Evolutionary conservation across 208 protist genomes (phyloP).

Genomic region (Porcisia hertigi): DNA sequence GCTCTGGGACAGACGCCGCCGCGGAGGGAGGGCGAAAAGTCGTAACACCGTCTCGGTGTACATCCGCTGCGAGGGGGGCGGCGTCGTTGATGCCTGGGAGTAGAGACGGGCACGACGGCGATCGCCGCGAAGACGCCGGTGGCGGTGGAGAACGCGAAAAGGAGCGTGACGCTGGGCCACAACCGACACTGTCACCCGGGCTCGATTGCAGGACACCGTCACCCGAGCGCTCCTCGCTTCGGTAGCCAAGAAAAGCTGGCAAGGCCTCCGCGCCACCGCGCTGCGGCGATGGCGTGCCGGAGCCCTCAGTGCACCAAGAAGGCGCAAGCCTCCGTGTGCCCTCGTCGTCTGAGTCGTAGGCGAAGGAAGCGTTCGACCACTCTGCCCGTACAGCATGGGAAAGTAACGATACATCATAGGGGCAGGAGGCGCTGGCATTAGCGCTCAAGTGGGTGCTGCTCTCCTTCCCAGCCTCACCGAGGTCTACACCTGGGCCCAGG

Average conservation of each 20-base stretch:
- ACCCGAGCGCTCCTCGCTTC: constrained; percentile 9
- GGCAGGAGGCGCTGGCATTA: constrained; percentile 13
- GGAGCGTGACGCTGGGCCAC: neutral
- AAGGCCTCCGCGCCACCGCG: neutral
- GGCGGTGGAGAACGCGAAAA: neutral
- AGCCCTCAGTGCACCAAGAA: neutral
- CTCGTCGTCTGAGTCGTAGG: constrained; percentile 1
- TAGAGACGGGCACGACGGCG: neutral
- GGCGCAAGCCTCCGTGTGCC: neutral
- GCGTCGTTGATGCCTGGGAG: neutral
- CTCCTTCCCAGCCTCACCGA: constrained; percentile 8
- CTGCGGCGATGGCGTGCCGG: constrained; percentile 13
- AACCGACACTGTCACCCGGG: neutral
- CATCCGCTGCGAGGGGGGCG: neutral
- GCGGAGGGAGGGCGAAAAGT: neutral
- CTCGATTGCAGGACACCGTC: neutral
- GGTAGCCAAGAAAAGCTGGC: constrained; percentile 4
- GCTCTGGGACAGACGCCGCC: neutral
- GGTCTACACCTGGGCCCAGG: constrained; percentile 5
- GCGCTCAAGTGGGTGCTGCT: constrained; percentile 5
- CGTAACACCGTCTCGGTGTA: neutral
- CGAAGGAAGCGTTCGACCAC: constrained; percentile 17
- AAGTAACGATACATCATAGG: constrained; percentile 36
- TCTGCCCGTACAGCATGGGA: constrained; percentile 39
- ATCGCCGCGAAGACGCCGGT: neutral